phyloP scores from a whole-genome alignment of 306 rosid genomes.

The Phaseolus lunatus region DNA sequence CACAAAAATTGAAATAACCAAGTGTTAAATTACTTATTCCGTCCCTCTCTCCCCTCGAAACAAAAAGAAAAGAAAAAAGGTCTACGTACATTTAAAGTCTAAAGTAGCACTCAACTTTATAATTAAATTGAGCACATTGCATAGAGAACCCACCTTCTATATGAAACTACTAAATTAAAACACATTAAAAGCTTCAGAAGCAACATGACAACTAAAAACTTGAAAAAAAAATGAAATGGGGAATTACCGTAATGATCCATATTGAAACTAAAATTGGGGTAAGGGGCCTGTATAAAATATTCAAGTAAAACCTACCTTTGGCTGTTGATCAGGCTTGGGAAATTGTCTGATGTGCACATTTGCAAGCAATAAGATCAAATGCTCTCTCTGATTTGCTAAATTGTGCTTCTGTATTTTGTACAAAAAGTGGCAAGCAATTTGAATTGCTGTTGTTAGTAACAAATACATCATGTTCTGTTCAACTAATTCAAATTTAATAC shows the following conservation, averaged over 20 bases:
- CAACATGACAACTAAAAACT: background rate
- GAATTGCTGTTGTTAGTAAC: conserved; percentile 22
- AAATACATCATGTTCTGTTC: background rate
- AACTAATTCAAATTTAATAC: background rate
- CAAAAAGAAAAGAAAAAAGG: background rate
- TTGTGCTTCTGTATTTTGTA: conserved; percentile 74
- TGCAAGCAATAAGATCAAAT: conserved; percentile 90
- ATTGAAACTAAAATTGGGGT: background rate
- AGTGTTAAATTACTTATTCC: background rate
- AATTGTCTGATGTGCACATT: conserved; percentile 96
- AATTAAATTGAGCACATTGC: background rate
- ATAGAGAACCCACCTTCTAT: conserved; percentile 7
- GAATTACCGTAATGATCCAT: background rate
- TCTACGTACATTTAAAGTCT: background rate
- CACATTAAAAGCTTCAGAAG: conserved; percentile 15
- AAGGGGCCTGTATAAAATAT: background rate
- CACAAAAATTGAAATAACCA: conserved; percentile 21
- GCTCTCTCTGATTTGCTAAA: conserved; percentile 97
- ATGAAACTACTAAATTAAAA: background rate
- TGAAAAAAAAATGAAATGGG: background rate
- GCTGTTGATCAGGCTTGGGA: conserved; percentile 98
- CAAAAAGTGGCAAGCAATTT: conserved; percentile 26
- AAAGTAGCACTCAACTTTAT: conserved; percentile 9
- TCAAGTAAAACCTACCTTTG: conserved; percentile 71
- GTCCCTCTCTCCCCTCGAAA: background rate